A percentile compares a stretch with the other conserved stretches of the same genome.
Conservation (phyloP, 768 basidiomycete genomes). For the Polyporus arcularius region DNA sequence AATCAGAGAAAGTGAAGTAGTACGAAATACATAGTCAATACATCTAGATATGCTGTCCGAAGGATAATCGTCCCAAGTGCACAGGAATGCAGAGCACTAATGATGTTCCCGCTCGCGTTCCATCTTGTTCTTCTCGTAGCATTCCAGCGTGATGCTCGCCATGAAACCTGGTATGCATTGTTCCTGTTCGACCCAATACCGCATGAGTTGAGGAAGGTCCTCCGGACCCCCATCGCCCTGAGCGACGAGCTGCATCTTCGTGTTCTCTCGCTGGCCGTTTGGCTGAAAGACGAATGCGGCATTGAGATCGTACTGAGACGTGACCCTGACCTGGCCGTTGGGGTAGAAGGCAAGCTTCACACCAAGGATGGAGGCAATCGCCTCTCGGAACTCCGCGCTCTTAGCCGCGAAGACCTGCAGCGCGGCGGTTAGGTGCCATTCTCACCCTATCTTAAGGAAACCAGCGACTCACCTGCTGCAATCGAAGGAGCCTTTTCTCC, state of each 20-base stretch:
- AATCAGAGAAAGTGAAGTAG: too few relatives aligned
- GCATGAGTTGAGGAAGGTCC: slow-evolving; percentile 73
- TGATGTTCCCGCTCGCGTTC: slow-evolving; percentile 5
- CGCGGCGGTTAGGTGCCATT: background rate
- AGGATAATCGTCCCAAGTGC: background rate
- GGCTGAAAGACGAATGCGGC: slow-evolving; percentile 90
- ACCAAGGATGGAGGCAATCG: slow-evolving; percentile 86
- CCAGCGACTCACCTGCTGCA: slow-evolving; percentile 61
- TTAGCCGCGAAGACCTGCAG: slow-evolving; percentile 79
- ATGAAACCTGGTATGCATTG: slow-evolving; percentile 88
- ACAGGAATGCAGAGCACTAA: background rate
- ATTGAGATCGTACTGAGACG: slow-evolving; percentile 85
- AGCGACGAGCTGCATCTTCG: slow-evolving; percentile 70
- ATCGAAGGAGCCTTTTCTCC: slow-evolving; percentile 75
- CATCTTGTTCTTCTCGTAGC: slow-evolving; percentile 63
- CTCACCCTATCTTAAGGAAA: background rate
- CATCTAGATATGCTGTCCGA: background rate
- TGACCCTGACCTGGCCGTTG: slow-evolving; percentile 87
- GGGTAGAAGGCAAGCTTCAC: slow-evolving; percentile 91
- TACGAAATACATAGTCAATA: too few relatives aligned
- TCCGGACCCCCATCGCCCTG: slow-evolving; percentile 75
- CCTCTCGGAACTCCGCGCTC: slow-evolving; percentile 87
- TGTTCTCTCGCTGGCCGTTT: slow-evolving; percentile 35
- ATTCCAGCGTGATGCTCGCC: slow-evolving; percentile 85
- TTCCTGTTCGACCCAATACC: slow-evolving; percentile 84